phyloP scores from a whole-genome alignment of 768 basidiomycete genomes.

The Leccinum sublutescens region DNA sequence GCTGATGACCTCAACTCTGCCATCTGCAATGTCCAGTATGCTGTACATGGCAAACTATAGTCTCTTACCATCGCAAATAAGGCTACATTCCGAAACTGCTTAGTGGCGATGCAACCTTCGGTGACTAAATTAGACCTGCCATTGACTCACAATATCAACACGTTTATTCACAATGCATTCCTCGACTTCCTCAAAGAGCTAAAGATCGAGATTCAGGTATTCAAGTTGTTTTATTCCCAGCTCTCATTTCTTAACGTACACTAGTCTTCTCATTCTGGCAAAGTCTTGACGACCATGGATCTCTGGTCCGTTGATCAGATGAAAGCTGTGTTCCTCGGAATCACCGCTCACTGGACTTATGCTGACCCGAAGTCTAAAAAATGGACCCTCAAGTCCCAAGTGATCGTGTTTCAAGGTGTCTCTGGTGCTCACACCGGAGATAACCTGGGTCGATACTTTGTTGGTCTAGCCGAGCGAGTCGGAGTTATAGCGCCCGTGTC shows the following conservation, averaged over 20 bases:
- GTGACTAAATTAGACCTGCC: background rate
- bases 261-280: background rate
- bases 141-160: background rate
- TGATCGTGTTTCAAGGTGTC: background rate
- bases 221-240: background rate
- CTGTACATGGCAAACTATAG: background rate
- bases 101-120: background rate
- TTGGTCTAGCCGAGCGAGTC: background rate
- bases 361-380: background rate
- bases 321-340: background rate
- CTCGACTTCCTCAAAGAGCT: background rate
- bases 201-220: background rate
- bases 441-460: background rate
- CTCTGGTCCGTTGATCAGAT: background rate
- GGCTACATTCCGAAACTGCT: background rate
- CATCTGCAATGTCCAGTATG: too few species aligned
- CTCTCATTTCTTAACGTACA: too few species aligned
- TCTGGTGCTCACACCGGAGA: background rate
- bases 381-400: background rate
- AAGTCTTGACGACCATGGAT: background rate
- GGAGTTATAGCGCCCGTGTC: background rate
- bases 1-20: too few species aligned
- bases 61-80: background rate
- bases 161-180: background rate
- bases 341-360: background rate